Base-by-base conservation (phyloP, 2,329 filamentous ascomycete species). In the Sarocladium brachiariae region DNA sequence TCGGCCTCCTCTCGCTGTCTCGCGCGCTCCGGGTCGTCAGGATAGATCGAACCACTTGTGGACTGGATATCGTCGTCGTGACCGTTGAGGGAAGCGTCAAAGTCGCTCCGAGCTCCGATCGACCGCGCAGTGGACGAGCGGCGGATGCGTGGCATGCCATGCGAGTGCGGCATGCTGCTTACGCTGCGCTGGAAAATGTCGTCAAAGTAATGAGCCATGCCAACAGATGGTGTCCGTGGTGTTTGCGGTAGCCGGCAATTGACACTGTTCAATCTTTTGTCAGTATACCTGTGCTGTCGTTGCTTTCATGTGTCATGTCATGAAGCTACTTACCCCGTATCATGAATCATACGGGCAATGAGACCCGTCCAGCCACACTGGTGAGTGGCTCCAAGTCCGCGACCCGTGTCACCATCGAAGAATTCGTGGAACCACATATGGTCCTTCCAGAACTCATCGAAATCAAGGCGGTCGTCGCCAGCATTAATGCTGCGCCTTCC, bases 341-440 rank as follows among this genome's bases (percentile, higher is more conserved):
- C 93, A 60, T 97, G 92, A 53, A 97, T 97, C 81, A 97, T 87
- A 69, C 95, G 91, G 23, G 92, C 92, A 65, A 97, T 90, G 58
- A 97, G 70, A 21, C 92, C 92, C 33, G 92, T 96, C 92, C 93
- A 97, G 47, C 92, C 92, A 63, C 89, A 96, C 68, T 97, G 93
- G 68, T 97, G 93, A 45, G 85, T 92, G 33, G 92, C 89, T 52
- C 92, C 92, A 1, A 97, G 78, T 14, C 93, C 92, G 57, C 90
- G 86, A 13, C 92, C 92, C 48, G 77, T 84, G 65, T 97, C 91
- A 34, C 90, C 92, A 63, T 97, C 92, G 64, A 97, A 97, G 75
- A 95, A 97, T 66, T 97, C 92, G 64, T 95, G 87, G 76, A 95
- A 97, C 88, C 89, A 96, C 60, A 97, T 75, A 45, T 67, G 62